Evolutionary conservation across 148 eudicot species (phyloP).

Genomic region (Nyssa sinensis): DNA sequence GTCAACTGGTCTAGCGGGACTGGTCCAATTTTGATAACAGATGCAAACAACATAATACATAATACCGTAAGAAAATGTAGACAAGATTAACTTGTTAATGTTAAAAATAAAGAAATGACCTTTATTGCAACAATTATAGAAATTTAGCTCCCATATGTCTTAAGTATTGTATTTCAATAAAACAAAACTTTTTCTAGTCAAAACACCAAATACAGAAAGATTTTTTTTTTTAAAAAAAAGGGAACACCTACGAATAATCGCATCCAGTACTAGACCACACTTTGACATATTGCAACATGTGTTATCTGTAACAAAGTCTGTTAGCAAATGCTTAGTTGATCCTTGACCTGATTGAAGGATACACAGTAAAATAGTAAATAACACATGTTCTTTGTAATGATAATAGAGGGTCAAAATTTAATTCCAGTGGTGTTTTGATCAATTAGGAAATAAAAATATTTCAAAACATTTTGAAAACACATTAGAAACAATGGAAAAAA

Average conservation of each 20-base stretch:
- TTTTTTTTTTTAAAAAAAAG: too few relatives aligned
- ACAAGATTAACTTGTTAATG: neutral
- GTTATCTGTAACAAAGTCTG: neutral
- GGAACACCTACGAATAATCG: neutral
- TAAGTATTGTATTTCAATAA: neutral
- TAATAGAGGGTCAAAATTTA: too few relatives aligned
- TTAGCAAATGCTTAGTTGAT: neutral
- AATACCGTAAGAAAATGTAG: neutral
- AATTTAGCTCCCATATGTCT: too few relatives aligned
- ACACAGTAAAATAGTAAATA: too few relatives aligned
- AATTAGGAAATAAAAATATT: too few relatives aligned
- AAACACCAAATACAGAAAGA: neutral
- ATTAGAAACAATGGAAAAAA: too few relatives aligned
- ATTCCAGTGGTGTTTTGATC: too few relatives aligned
- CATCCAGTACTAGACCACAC: neutral
- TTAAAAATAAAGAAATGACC: neutral
- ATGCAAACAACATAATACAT: neutral
- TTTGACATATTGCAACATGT: neutral
- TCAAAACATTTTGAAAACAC: too few relatives aligned
- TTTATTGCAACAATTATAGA: too few relatives aligned
- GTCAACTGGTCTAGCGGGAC: neutral
- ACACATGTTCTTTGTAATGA: too few relatives aligned
- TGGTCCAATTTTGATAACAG: neutral
- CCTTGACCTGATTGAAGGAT: too few relatives aligned
- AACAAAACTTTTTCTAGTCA: neutral